phyloP scores from a whole-genome alignment of 352 stramenopile genomes.

The Pythium dissimile region DNA sequence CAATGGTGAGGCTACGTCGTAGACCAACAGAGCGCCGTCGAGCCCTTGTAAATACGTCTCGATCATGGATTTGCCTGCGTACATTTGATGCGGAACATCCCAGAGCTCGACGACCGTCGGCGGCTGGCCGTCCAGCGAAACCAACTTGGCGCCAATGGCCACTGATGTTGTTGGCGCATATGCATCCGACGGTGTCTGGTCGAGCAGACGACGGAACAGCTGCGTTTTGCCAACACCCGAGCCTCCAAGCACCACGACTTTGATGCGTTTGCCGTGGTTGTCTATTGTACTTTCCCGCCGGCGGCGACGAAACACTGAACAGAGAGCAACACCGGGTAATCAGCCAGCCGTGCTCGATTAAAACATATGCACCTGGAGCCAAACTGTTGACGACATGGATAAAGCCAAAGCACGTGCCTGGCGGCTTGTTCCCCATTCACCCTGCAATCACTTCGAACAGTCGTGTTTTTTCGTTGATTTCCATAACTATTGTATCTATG shows the following conservation, averaged over 20 bases:
- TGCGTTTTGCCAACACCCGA: slow-evolving; percentile 45
- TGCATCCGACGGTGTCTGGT: slow-evolving; percentile 16
- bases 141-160: slow-evolving; percentile 50
- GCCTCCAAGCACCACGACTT: slow-evolving; percentile 45
- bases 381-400: too few relatives aligned
- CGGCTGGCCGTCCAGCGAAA: slow-evolving; percentile 34
- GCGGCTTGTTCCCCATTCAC: too few relatives aligned
- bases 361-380: too few relatives aligned
- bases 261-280: slow-evolving; percentile 21
- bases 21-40: slow-evolving; percentile 41
- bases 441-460: too few relatives aligned
- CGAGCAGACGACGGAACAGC: slow-evolving; percentile 50
- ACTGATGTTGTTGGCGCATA: slow-evolving; percentile 34
- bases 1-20: slow-evolving; percentile 25
- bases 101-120: slow-evolving; percentile 53
- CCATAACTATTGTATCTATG: too few relatives aligned
- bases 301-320: not conserved
- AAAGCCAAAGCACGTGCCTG: too few relatives aligned
- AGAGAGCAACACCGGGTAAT: too few relatives aligned
- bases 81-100: slow-evolving; percentile 56
- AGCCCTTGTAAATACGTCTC: slow-evolving; percentile 35
- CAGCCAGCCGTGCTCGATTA: too few relatives aligned
- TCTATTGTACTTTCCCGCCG: slow-evolving; percentile 1
- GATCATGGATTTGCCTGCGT: slow-evolving; percentile 39
- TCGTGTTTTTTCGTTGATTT: too few relatives aligned